phyloP scores from a whole-genome alignment of 148 eudicot species.

The Rhododendron williamsianum region DNA sequence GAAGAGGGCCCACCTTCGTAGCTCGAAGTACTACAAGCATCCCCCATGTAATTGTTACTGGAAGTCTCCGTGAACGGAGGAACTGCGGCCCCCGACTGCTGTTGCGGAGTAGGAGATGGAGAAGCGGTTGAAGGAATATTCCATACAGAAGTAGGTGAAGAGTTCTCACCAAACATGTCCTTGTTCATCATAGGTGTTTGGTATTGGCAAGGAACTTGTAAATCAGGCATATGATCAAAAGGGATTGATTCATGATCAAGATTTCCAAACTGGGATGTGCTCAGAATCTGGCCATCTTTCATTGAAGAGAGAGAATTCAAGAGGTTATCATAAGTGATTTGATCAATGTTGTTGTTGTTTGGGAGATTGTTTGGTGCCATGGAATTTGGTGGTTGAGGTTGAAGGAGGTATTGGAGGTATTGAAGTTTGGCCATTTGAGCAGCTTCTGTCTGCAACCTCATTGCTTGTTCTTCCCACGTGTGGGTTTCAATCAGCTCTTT shows the following conservation, averaged over 20 bases:
- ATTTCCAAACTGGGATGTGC: constrained; percentile 5
- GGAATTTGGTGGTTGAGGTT: constrained; percentile 29
- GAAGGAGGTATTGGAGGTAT: constrained; percentile 59
- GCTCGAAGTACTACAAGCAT: constrained; percentile 36
- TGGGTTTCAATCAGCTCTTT: constrained; percentile 63
- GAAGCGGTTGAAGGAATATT: constrained; percentile 15
- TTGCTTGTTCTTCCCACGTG: constrained; percentile 79
- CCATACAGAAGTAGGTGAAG: constrained; percentile 42
- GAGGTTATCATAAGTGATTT: constrained; percentile 39
- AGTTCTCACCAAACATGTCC: constrained; percentile 30
- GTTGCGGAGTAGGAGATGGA: constrained; percentile 26
- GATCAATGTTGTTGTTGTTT: constrained; percentile 26
- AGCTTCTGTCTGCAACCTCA: constrained; percentile 63
- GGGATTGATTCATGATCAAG: constrained; percentile 14
- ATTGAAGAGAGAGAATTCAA: constrained; percentile 41
- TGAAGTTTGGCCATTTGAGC: constrained; percentile 63
- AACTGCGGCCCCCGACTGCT: constrained; percentile 1
- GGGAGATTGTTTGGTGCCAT: constrained; percentile 16
- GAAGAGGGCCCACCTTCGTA: constrained; percentile 27
- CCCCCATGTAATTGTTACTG: constrained; percentile 24
- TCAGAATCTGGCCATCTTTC: constrained; percentile 24
- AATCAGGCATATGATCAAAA: constrained; percentile 55
- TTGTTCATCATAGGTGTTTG: constrained; percentile 6
- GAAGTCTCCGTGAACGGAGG: not conserved
- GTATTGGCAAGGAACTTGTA: constrained; percentile 31